Evolutionary conservation across 257 asterid species (phyloP), one percentile per base, ranked within the genome.

Genomic region (Coffea eugenioides): DNA sequence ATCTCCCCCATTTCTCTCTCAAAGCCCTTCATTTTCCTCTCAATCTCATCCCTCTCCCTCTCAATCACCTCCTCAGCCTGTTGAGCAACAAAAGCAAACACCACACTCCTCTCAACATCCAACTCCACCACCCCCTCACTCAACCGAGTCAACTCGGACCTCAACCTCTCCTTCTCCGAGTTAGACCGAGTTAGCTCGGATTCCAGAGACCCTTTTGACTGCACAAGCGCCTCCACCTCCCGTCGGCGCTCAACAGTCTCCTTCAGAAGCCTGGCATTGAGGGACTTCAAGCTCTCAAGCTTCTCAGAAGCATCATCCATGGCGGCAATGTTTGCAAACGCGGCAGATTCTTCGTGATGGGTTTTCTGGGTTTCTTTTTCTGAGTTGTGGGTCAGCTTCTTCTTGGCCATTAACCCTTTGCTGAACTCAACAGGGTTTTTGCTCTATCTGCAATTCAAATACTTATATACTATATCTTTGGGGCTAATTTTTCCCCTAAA

Each of bases 211-310:
- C 71, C 85, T 15, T 88, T 91, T 0, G 87, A 82, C 69, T 81
- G 86, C 65, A 65, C 52, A 14, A 92, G 93, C 54, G 94, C 81
- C 12, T 84, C 92, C 79, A 94, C 91, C 85, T 85, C 90, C 77
- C 90, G 88, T 68, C 98, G 94, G 67, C 92, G 90, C 84, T 88
- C 95, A 68, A 83, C 36, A 2, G 91, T 85, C 89, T 92, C 92
- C 87, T 86, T 90, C 5, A 94, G 83, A 65, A 94, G 96, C 81
- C 84, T 84, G 41, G 69, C 86, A 49, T 94, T 94, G 36, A 94
- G 90, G 3, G 91, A 84, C 81, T 90, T 94, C 71, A 94, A 90
- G 68, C 54, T 87, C 70, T 83, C 64, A 12, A 83, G 43, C 83
- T 83, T 83, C 75, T 83, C 86, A 6, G 65, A 46, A 15, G 46